These are phyloP conservation scores for Tuber microsphaerosporum DNA, from an alignment of 495 filamentous ascomycete genomes.

Conservation along the genomic window DNA sequence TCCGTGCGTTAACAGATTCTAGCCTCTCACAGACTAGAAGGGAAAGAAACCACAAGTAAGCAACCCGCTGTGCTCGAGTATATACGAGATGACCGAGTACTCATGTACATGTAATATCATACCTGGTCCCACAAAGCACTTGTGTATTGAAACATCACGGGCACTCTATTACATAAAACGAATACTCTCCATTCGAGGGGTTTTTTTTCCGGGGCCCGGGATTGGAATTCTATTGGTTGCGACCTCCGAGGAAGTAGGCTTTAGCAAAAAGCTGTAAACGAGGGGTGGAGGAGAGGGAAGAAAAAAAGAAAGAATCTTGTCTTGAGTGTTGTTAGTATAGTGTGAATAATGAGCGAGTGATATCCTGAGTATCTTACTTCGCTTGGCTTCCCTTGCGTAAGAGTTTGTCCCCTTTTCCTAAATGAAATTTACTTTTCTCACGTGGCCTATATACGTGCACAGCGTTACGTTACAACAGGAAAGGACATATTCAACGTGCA, in stretches of 20 bases:
- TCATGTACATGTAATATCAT: neutral
- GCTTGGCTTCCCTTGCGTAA: neutral
- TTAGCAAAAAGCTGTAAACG: neutral
- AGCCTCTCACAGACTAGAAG: neutral
- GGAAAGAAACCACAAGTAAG: neutral
- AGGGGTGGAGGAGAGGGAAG: neutral
- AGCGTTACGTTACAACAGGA: neutral
- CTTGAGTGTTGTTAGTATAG: neutral
- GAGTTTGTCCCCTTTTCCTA: neutral
- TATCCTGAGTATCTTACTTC: neutral
- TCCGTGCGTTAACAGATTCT: neutral
- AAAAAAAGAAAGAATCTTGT: neutral
- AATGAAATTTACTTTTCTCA: neutral
- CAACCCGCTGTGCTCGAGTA: neutral
- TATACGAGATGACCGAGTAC: neutral
- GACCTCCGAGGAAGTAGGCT: neutral
- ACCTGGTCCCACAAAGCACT: neutral
- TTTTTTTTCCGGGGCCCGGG: neutral
- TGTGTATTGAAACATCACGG: neutral
- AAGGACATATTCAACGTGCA: neutral
- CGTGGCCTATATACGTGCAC: neutral
- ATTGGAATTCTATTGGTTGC: neutral
- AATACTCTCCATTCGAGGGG: neutral
- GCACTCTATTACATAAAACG: constrained; percentile 1
- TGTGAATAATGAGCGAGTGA: neutral